Evolutionary conservation across 495 filamentous ascomycete genomes (phyloP).

Genomic region (Amniculicola lignicola): DNA sequence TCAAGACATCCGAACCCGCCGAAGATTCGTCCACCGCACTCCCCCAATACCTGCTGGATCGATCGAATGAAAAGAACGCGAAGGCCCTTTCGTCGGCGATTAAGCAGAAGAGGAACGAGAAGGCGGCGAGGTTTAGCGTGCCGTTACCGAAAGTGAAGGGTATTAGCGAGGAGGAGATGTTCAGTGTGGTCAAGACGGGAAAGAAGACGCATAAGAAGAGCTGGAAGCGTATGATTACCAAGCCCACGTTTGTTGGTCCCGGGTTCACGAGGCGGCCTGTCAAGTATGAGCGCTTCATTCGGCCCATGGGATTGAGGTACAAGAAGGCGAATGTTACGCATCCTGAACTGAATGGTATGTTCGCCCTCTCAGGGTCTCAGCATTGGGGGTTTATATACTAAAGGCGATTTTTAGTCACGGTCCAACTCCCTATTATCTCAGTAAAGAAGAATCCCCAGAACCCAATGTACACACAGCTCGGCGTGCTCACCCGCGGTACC

Average conservation of each 20-base stretch:
- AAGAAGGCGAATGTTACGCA: slow-evolving; percentile 94
- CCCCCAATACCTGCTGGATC: slow-evolving; percentile 86
- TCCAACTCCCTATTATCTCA: slow-evolving; percentile 84
- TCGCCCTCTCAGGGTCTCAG: too few relatives aligned
- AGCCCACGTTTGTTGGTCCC: slow-evolving; percentile 81
- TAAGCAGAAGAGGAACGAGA: slow-evolving; percentile 86
- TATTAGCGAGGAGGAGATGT: slow-evolving; percentile 96
- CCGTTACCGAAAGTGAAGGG: slow-evolving; percentile 80
- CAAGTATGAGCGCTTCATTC: slow-evolving; percentile 82
- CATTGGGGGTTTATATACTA: too few relatives aligned
- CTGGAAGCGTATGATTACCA: slow-evolving; percentile 97
- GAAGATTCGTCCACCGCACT: slow-evolving; percentile 71
- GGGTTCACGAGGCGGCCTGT: slow-evolving; percentile 91
- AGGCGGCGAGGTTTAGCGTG: slow-evolving; percentile 93
- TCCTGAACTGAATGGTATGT: slow-evolving; percentile 73
- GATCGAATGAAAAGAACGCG: slow-evolving; percentile 77
- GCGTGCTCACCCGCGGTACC: slow-evolving; percentile 90
- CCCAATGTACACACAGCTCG: slow-evolving; percentile 90
- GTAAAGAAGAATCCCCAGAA: slow-evolving; percentile 99
- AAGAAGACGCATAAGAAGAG: slow-evolving; percentile 74
- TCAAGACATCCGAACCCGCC: slow-evolving; percentile 79
- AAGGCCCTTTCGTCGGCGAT: slow-evolving; percentile 83
- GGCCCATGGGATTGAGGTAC: slow-evolving; percentile 70
- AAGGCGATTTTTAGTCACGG: too few relatives aligned
- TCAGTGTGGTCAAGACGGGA: slow-evolving; percentile 95